Base-by-base conservation (phyloP, 2,329 filamentous ascomycete genomes). In the Fusarium nisikadoi region DNA sequence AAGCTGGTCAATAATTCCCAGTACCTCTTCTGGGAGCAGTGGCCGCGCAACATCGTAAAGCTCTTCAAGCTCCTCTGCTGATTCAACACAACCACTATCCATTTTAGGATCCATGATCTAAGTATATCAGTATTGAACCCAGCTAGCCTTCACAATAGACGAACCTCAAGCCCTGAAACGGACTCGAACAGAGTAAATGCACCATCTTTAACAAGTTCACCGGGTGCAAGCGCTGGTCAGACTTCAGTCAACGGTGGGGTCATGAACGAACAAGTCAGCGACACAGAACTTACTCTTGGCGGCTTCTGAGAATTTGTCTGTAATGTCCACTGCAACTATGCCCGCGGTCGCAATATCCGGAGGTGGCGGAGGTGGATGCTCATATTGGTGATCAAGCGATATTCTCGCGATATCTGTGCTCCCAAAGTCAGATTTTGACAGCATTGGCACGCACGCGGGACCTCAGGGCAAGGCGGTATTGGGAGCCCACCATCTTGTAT, bases 51-150 rank as follows among this genome's bases (percentile, higher is more conserved):
- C 89, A 77, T 97, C 92, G 81, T 95, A 97, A 55, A 93, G 88
- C 71, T 95, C 92, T 66, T 97, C 93, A 38, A 95, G 88, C n/a
- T 91, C 90, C 77, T 97, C 94, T 35, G 91, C 93, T 12, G 92
- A 89, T 25, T 90, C 87, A 11, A 97, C 85, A 73, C 92, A 94
- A 33, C 96, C 96, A 79, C 94, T 98, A 81, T 99, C 96, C 96
- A 99, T 99, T 83, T 98, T 99, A 2, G 93, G 91, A 79, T 99
- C 96, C 94, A 98, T 98, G 76, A 99, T 97, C 96, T 99, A 49
- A 36, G 27, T 19, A n/a, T 10, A 33, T 74, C 39, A 72, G 62
- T 23, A 25, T 55, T 27, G 31, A 20, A 8, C 25, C 14, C 16
- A 23, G 20, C 36, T 9, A 11, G 17, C 6, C 3, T 20, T 9